Evolutionary conservation across 1,284 basidiomycete species (phyloP).

Genomic region (Microbotryomycetes sp.): DNA sequence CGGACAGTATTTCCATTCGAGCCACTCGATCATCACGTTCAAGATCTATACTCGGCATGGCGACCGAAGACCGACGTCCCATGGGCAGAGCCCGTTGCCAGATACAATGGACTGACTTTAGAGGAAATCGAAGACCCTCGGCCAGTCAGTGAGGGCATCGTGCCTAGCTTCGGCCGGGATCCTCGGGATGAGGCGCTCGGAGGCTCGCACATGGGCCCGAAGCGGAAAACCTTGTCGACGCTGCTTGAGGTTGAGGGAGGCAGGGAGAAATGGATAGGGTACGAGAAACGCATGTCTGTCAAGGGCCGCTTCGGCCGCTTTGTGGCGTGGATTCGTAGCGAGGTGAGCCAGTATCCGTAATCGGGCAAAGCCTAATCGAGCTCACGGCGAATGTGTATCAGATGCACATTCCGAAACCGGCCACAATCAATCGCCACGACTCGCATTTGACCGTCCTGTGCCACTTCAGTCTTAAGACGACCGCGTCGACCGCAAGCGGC

Average conservation of each 20-base stretch:
- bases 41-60: conserved; percentile 5
- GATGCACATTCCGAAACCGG: background rate
- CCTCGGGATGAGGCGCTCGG: conserved; percentile 3
- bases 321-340: background rate
- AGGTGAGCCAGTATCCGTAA: too few species aligned
- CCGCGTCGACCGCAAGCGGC: background rate
- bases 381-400: background rate
- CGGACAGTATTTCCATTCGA: conserved; percentile 2
- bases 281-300: background rate
- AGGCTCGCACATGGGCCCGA: background rate
- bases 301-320: background rate
- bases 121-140: background rate
- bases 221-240: background rate
- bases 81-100: background rate
- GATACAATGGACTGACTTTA: background rate
- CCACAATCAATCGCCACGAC: background rate
- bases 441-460: background rate
- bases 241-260: background rate
- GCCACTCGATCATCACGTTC: background rate
- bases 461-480: background rate
- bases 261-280: background rate
- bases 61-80: background rate
- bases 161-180: background rate
- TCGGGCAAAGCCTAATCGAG: too few species aligned
- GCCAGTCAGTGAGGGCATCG: background rate